Evolutionary conservation across 257 asterid species (phyloP).

Genomic region (Haberlea rhodopensis): DNA sequence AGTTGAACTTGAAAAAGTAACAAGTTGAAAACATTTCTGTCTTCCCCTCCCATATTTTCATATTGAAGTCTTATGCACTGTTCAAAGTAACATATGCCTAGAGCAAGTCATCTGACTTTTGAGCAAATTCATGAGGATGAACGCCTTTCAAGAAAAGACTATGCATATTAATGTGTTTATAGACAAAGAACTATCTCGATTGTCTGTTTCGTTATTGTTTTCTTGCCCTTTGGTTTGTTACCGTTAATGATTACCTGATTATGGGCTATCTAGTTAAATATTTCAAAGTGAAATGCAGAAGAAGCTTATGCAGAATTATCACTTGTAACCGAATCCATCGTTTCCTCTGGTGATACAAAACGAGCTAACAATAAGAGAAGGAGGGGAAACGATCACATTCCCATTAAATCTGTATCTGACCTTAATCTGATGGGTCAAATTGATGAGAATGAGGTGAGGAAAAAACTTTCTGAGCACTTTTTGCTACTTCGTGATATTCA

Average conservation of each 20-base stretch:
- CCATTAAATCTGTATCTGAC: too few species aligned
- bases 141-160: background rate
- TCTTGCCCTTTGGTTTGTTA: background rate
- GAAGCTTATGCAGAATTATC: conserved; percentile 1
- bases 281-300: background rate
- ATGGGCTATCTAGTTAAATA: background rate
- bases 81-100: too few species aligned
- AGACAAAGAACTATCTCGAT: background rate
- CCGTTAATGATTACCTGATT: background rate
- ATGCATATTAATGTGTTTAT: background rate
- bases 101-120: background rate
- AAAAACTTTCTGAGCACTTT: too few species aligned
- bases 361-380: too few species aligned
- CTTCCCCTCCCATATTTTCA: too few species aligned
- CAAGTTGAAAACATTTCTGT: background rate
- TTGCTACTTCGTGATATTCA: too few species aligned
- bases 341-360: too few species aligned
- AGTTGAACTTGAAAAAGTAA: background rate
- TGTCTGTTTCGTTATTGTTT: background rate
- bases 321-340: too few species aligned
- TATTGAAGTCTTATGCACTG: too few species aligned
- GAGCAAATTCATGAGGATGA: background rate
- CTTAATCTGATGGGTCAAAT: too few species aligned
- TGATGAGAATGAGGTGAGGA: too few species aligned
- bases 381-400: too few species aligned